Evolutionary conservation across 2,329 filamentous ascomycete genomes (phyloP), one percentile per base, ranked within the genome.

Genomic region (Madurella mycetomatis): DNA sequence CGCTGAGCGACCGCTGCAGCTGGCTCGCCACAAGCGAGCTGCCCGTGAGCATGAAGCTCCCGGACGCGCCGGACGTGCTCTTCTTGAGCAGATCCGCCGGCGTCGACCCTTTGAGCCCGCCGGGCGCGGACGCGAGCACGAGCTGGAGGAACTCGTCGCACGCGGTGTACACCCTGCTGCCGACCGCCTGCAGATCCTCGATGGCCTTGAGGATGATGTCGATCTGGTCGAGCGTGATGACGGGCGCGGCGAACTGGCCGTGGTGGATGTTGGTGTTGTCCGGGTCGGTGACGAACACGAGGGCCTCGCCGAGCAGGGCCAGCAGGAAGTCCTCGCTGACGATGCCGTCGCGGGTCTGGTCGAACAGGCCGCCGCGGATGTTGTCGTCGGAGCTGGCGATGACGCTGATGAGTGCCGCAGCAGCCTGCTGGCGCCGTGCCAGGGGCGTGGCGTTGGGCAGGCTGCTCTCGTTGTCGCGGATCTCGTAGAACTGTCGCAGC

Each of bases 301-400:
- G 81, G 0, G 86, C 84, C 72, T 97, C 92, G 49, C 90, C 92
- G 1, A 97, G 79, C 13, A 97, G 76, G 2, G 87, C 84, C 9
- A 96, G 77, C 18, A 97, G 72, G 49, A 92, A 92, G 64, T 97
- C 92, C 58, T 95, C 88, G 63, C 89, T 89, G 16, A 96, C 87
- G 7, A 95, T 90, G 0, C 89, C 85, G 65, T 92, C 88, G 12
- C 88, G 82, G 16, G 83, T 81, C 19, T 85, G 84, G 66, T 97
- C 92, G 68, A 91, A 95, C 2, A 96, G 76, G 1, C 92, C 92
- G 52, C 92, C 92, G 54, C 89, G 88, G 63, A 97, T 95, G 67
- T 90, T 92, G 69, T 96, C 91, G 54, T 89, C 87, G 2, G 92
- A 87, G 66, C 88, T 94, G 51, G 86, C 83, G 62, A 96, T 88